Conservation (phyloP, 768 basidiomycete species). For the Glaciozyma martinii region DNA sequence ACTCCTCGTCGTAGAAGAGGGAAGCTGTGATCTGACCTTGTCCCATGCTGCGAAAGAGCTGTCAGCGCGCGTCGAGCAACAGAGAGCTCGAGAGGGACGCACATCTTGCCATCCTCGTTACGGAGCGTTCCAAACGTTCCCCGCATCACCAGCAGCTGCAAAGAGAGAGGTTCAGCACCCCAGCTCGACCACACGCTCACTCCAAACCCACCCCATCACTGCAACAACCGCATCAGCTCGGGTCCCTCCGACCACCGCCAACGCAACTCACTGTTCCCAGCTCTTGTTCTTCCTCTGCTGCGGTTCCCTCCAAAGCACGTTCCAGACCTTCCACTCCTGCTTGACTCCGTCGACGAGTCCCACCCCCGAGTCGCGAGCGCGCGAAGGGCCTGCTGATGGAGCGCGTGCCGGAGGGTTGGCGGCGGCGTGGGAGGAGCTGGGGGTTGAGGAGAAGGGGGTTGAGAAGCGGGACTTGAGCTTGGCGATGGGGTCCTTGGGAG, state of each 20-base stretch:
- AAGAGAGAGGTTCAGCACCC: background rate
- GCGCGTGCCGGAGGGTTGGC: too few species aligned
- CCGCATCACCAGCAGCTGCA: slow-evolving; percentile 4
- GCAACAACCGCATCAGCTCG: background rate
- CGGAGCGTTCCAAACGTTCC: slow-evolving; percentile 1
- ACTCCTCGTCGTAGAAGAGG: slow-evolving; percentile 1
- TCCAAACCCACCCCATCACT: slow-evolving; percentile 12
- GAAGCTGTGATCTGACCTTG: background rate
- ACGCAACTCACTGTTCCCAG: slow-evolving; percentile 24
- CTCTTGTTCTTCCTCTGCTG: slow-evolving; percentile 29
- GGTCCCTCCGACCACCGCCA: background rate
- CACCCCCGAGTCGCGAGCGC: too few species aligned
- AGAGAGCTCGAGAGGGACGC: background rate
- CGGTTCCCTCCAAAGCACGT: slow-evolving; percentile 8
- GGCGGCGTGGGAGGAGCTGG: too few species aligned
- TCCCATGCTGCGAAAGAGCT: background rate
- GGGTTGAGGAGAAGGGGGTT: too few species aligned
- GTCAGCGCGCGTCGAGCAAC: background rate
- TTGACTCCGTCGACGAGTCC: too few species aligned
- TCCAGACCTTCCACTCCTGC: slow-evolving; percentile 1
- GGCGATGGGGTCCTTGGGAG: too few species aligned
- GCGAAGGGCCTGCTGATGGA: too few species aligned
- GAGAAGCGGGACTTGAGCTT: too few species aligned
- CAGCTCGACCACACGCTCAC: background rate
- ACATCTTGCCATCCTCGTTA: slow-evolving; percentile 18